phyloP scores from a whole-genome alignment of 2,329 filamentous ascomycete species.

The Fusarium sp. region DNA sequence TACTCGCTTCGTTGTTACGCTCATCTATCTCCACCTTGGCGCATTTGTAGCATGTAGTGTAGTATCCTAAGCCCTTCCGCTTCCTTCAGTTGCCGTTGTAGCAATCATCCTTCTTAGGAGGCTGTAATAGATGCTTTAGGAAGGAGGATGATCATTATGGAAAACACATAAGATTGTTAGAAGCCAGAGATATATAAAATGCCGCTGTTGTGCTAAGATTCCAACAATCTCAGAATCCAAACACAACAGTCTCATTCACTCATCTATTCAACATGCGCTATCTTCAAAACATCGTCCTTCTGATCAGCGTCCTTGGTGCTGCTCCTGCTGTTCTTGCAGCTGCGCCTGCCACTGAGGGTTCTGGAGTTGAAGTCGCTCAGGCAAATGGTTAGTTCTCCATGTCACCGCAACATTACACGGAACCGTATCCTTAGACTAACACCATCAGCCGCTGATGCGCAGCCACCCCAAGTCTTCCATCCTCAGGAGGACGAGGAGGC shows the following conservation, averaged over 20 bases:
- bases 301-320: neutral
- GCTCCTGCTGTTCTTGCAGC: neutral
- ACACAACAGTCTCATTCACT: neutral
- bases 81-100: no score
- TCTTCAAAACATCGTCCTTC: neutral
- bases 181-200: neutral
- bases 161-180: rapidly evolving
- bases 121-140: neutral
- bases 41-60: no score
- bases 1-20: neutral
- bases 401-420: no score
- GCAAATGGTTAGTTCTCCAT: neutral
- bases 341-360: neutral
- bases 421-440: neutral
- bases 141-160: neutral
- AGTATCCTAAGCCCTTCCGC: no score
- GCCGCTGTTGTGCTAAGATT: neutral
- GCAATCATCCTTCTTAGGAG: no score
- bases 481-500: neutral
- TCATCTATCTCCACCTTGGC: neutral
- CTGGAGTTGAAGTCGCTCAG: neutral
- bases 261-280: neutral
- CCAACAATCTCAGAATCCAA: neutral
- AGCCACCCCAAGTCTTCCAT: neutral
- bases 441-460: neutral